phyloP scores from a whole-genome alignment of 2,329 filamentous ascomycete genomes.

The Neonectria neomacrospora region DNA sequence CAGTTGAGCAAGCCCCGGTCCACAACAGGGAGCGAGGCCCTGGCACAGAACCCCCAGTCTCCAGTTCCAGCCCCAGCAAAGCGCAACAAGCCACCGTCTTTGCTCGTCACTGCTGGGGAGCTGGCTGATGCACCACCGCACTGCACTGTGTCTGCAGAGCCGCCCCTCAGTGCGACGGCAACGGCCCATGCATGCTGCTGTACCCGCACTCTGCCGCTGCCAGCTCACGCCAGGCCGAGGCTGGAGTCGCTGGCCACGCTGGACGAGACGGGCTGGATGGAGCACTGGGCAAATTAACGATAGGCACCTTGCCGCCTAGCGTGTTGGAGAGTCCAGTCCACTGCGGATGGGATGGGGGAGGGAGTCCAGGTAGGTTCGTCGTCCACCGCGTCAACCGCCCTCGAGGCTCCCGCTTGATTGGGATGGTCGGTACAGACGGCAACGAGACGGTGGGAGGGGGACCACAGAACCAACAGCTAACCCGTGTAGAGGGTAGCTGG shows the following conservation, averaged over 20 bases:
- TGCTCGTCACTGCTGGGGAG: conserved; percentile 18
- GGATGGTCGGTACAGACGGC: conserved; percentile 39
- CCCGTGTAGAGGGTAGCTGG: conserved; percentile 10
- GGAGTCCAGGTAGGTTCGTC: conserved; percentile 1
- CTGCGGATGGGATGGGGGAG: conserved; percentile 7
- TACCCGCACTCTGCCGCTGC: conserved; percentile 34
- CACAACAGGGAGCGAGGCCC: background rate
- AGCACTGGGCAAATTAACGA: conserved; percentile 40
- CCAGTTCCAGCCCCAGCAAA: conserved; percentile 6
- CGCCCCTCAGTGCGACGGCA: conserved; percentile 5
- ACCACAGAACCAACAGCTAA: conserved; percentile 22
- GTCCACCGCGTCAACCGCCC: conserved; percentile 35
- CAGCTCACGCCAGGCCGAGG: conserved; percentile 27
- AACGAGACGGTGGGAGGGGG: conserved; percentile 22
- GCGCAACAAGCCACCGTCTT: conserved; percentile 10
- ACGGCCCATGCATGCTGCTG: conserved; percentile 23
- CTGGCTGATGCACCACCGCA: conserved; percentile 9
- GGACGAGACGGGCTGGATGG: conserved; percentile 20
- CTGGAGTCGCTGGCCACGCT: conserved; percentile 20
- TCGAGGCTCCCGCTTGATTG: conserved; percentile 27
- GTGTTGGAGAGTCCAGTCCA: conserved; percentile 18
- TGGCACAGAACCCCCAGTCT: conserved; percentile 13
- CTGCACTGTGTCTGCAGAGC: conserved; percentile 6
- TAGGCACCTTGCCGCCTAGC: conserved; percentile 30
- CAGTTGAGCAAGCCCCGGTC: conserved; percentile 16